These are phyloP conservation scores for Arabidopsis arenosa DNA, from an alignment of 345 rosid genomes.

Conservation along the genomic window DNA sequence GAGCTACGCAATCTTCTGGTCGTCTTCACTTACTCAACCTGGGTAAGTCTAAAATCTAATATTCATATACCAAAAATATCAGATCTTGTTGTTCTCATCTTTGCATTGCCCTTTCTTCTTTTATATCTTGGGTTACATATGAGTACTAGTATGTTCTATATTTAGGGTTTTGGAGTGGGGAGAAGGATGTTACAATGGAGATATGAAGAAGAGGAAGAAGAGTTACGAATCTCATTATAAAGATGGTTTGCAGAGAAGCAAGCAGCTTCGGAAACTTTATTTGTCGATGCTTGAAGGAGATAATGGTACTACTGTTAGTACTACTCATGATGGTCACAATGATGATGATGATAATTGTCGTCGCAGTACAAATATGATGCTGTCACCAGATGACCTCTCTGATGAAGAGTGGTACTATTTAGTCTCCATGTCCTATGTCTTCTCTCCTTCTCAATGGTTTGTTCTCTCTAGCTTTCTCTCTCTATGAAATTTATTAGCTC, in stretches of 20 bases:
- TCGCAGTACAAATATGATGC: conserved; percentile 29
- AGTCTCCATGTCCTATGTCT: conserved; percentile 95
- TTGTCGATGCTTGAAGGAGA: conserved; percentile 67
- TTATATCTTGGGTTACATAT: conserved; percentile 22
- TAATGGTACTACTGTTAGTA: conserved; percentile 49
- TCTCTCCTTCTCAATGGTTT: conserved; percentile 84
- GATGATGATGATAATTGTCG: not conserved
- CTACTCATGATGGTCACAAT: conserved; percentile 42
- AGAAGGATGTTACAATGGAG: conserved; percentile 94
- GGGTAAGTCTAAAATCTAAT: conserved; percentile 53
- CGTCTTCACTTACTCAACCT: conserved; percentile 65
- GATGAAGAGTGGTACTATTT: conserved; percentile 98
- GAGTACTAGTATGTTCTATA: not conserved
- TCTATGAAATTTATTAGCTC: not conserved
- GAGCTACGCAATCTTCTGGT: conserved; percentile 98
- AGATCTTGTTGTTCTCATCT: conserved; percentile 27
- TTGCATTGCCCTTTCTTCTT: conserved; percentile 18
- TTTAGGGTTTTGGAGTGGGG: conserved; percentile 81
- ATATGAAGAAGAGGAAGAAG: conserved; percentile 89
- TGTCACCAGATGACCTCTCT: conserved; percentile 90
- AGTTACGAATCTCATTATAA: conserved; percentile 53
- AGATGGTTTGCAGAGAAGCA: conserved; percentile 78
- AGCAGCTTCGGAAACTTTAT: conserved; percentile 78
- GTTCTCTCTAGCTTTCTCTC: conserved; percentile 27
- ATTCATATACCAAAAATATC: not conserved